Base-by-base conservation (phyloP, 192 early-diverging fungal genomes). In the Entomortierella beljakovae region DNA sequence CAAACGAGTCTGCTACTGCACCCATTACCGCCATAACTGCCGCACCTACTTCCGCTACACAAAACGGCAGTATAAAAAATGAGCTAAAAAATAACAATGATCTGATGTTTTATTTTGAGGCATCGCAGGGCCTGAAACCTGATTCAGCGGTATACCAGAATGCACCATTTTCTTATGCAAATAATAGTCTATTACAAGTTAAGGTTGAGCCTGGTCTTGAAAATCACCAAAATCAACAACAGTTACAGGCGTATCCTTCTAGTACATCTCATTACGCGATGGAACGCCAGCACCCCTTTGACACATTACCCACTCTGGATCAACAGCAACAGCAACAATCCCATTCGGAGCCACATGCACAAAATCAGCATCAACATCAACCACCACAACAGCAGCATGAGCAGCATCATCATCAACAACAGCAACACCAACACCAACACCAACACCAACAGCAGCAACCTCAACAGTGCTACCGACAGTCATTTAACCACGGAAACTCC, bases 171-270 rank as follows among this genome's bases (percentile, higher is more conserved):
- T 23, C 15, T 5, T 66, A 66, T 43, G 25, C 38, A 20, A 31
- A 37, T 38, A 8, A 55, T n/a, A 49, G 23, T 43, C 43, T 56
- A 8, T 26, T 55, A 26, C 64, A 66, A 26, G 32, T 66, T 40
- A 66, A 66, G 40, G 51, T 31, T 13, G 64, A 68, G n/a, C 31
- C 66, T 25, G 66, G 46, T 35, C 23, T 68, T n/a, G 54, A 49
- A 7, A 51, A 55, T 7, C 65, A 29, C 16, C 64, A 56, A 11
- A 51, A 64, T 33, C 25, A 38, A 2, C 52, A 31, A 33, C 54
- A 57, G 20, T 10, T 20, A 25, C 20, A 65, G n/a, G 42, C 42
- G 18, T 18, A 43, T 18, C 18, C 42, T 43, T 16, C 49, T 22
- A 23, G 23, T 50, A 50, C n/a, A 18, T 26, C 54, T 13, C 26